Percentiles rank a stretch among this genome's conserved stretches.
These are phyloP conservation scores for Xylaria curta DNA, from an alignment of 495 filamentous ascomycete species.

Conservation along the genomic window DNA sequence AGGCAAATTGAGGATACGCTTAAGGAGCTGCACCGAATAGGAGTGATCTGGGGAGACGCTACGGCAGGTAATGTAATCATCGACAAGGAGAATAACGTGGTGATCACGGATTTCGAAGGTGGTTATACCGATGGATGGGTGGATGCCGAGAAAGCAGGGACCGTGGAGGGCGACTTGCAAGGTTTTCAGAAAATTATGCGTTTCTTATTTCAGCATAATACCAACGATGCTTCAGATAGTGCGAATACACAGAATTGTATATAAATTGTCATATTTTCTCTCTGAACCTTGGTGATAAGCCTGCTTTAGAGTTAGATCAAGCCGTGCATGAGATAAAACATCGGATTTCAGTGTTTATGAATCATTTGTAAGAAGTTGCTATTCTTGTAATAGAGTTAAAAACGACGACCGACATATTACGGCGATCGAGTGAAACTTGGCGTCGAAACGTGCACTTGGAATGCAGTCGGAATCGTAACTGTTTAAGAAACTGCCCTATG, in stretches of 20 bases:
- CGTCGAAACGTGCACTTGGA: too few relatives aligned
- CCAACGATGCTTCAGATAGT: not conserved
- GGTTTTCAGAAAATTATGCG: conserved; percentile 33
- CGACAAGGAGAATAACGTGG: conserved; percentile 47
- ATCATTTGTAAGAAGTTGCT: conserved; percentile 2
- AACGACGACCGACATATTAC: not conserved
- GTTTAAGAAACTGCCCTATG: too few relatives aligned
- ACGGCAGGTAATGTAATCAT: conserved; percentile 54
- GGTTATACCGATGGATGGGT: conserved; percentile 52
- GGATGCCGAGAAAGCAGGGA: conserved; percentile 43
- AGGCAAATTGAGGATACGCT: conserved; percentile 26
- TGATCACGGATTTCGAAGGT: conserved; percentile 56
- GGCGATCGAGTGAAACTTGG: too few relatives aligned
- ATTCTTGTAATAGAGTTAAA: not conserved
- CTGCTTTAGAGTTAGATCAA: too few relatives aligned
- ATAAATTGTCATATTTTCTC: conserved; percentile 6
- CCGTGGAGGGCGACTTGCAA: conserved; percentile 49
- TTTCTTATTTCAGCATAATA: conserved; percentile 49
- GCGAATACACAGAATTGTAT: not conserved
- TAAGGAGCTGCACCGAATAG: conserved; percentile 40
- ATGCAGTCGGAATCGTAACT: too few relatives aligned
- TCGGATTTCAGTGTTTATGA: not conserved
- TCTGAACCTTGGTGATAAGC: not conserved
- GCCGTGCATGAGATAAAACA: not conserved
- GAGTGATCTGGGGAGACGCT: conserved; percentile 55